phyloP scores from a whole-genome alignment of 1,284 basidiomycete species.

The Ustilago hordei region DNA sequence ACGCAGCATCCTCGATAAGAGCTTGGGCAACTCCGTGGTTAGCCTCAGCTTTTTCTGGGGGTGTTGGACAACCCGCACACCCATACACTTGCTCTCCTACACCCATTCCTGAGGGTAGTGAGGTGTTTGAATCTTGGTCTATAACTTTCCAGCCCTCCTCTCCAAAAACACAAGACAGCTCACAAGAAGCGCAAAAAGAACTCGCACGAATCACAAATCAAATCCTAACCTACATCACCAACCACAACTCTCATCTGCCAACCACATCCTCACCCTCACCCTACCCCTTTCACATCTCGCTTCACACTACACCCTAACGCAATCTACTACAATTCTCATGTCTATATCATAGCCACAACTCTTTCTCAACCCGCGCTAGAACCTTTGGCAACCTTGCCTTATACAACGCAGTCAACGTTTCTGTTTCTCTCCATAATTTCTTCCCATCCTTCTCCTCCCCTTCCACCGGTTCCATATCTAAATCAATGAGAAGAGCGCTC shows the following conservation, averaged over 20 bases:
- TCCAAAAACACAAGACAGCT: too few relatives aligned
- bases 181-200: background rate
- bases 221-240: constrained; percentile 20
- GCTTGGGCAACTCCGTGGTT: constrained; percentile 45
- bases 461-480: constrained; percentile 30
- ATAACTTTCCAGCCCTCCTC: constrained; percentile 6
- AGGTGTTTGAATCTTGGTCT: constrained; percentile 28
- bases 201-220: constrained; percentile 7
- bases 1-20: constrained; percentile 20
- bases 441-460: background rate
- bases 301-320: background rate
- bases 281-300: constrained; percentile 16
- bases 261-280: constrained; percentile 16
- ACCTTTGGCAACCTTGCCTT: constrained; percentile 34
- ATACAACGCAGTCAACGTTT: constrained; percentile 52
- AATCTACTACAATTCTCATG: background rate
- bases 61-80: constrained; percentile 26
- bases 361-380: constrained; percentile 14
- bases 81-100: background rate
- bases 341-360: constrained; percentile 20
- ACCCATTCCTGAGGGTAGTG: background rate
- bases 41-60: constrained; percentile 39
- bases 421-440: constrained; percentile 36
- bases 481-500: constrained; percentile 61
- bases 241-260: constrained; percentile 38